These are phyloP conservation scores for Salix exigua DNA, from an alignment of 345 rosid genomes.

Conservation along the genomic window DNA sequence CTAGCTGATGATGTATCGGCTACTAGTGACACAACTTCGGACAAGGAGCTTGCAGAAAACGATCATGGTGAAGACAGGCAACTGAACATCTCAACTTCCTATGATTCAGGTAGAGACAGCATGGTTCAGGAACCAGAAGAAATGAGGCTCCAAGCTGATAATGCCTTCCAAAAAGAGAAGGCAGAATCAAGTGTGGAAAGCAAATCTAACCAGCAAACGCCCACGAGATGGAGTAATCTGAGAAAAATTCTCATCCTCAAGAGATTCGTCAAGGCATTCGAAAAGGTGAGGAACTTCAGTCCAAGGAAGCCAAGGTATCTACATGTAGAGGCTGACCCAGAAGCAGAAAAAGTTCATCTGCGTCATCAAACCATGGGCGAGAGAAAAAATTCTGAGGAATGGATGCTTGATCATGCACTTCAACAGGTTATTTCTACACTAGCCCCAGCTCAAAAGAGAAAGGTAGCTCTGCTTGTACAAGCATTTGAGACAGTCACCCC, in stretches of 20 bases:
- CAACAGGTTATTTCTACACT: conserved; percentile 71
- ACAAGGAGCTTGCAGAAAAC: conserved; percentile 33
- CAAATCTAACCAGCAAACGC: conserved; percentile 37
- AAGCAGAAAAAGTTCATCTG: conserved; percentile 59
- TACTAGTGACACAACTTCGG: conserved; percentile 30
- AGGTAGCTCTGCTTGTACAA: conserved; percentile 72
- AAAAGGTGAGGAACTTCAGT: conserved; percentile 52
- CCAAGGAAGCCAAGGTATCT: conserved; percentile 38
- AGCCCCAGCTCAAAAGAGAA: conserved; percentile 76
- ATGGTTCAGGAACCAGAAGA: conserved; percentile 14
- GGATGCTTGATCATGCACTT: conserved; percentile 90
- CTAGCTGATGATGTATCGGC: conserved; percentile 52
- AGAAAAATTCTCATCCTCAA: conserved; percentile 63
- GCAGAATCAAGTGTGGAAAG: conserved; percentile 26
- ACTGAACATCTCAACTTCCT: conserved; percentile 24
- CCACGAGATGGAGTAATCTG: conserved; percentile 77
- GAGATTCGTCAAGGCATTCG: conserved; percentile 79
- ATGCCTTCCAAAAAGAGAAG: conserved; percentile 23
- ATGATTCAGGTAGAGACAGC: conserved; percentile 15
- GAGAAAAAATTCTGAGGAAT: conserved; percentile 63
- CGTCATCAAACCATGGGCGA: conserved; percentile 57
- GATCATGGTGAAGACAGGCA: conserved; percentile 28
- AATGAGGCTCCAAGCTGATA: conserved; percentile 2
- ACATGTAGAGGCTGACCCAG: conserved; percentile 43
- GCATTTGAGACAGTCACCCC: conserved; percentile 71